Base-by-base conservation (phyloP, 2,329 filamentous ascomycete genomes). In the Arachnomyces sp. region DNA sequence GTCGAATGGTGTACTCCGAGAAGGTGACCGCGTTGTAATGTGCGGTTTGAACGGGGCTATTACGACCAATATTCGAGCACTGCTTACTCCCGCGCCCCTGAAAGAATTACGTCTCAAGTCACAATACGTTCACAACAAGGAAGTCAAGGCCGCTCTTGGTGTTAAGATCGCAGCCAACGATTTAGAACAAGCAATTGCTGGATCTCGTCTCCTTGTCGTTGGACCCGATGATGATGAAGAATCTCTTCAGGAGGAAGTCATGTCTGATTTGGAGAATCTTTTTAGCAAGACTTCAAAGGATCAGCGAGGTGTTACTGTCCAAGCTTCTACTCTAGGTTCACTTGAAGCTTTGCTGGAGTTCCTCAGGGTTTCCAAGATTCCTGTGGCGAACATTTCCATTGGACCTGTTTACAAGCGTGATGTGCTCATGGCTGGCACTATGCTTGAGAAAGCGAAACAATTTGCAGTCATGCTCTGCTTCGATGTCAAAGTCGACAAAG, bases 401-500 rank as follows among this genome's bases (percentile, higher is more conserved):
- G 92, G 92, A 35, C 92, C 92, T 2, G 90, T 98, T 30, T 96
- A 85, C 77, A 95, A 95, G 73, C 86, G 92, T 56, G 92, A 98
- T 65, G 85, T 98, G 40, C 92, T 96, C 77, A 89, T 79, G 76
- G 86, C 71, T 2, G 89, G 87, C 57, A 84, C 86, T 52, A 98
- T 98, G 92, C 64, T 96, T 56, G 92, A 98, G 67, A 96, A 95
- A 70, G 77, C 82, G 12, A 87, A 87, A 50, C 89, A 98, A 60
- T 93, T 82, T 53, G 92, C 92, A n/a, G 86, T 96, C 60, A 98
- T 98, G 92, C 80, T 98, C 37, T 96, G 92, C 64, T 98, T 98
- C 74, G 93, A 98, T 63, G 92, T 98, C 67, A 96, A 95, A 71
- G 86, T 98, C 12, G 92, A 98, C 68, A 96, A 94, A 65, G 92